Evolutionary conservation across 345 rosid species (phyloP), one percentile per base, ranked within the genome.

Genomic region (Chamaenerion angustifolium): DNA sequence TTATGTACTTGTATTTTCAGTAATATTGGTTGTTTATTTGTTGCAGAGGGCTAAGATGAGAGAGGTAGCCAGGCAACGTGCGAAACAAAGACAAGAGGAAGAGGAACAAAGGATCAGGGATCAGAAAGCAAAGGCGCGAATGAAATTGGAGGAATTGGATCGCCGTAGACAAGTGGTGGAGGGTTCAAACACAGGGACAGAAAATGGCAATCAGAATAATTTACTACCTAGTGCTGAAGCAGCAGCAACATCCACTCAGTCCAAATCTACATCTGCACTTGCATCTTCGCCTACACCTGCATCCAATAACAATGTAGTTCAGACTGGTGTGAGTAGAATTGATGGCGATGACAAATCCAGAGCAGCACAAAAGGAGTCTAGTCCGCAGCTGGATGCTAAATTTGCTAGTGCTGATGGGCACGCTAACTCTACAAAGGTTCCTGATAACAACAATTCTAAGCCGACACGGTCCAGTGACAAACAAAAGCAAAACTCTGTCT

Each of bases 91-190:
- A 43, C 81, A 79, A 57, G 68, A 76, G 58, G 96, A 83, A 69
- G 98, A 92, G 74, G 98, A 92, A 60, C 94, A 93, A 64, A 74
- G 95, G 54, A 70, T 59, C 35, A 93, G 82, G 72, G 90, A 85
- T 11, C 95, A 82, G 74, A 87, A 71, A 64, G 95, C 95, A 52
- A 92, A 76, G 80, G 88, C 96, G 55, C 73, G 58, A 40, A 86
- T 80, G 52, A 92, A 92, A 69, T 66, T 79, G 58, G 88, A 77
- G 65, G 99, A 82, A 67, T 64, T 93, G 75, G 70, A 92, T 69
- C 79, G 81, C 71, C 94, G 86, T 48, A 61, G 76, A 7, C 80
- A 66, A 68, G 65, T 64, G 40, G 68, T 40, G 46, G 88, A 80
- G 54, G 66, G 66, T 67, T 64, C 55, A 31, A 63, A 70, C 51